Evolutionary conservation across 352 stramenopile species (phyloP), one percentile per base, ranked within the genome.

Genomic region (Phytophthora sp.): DNA sequence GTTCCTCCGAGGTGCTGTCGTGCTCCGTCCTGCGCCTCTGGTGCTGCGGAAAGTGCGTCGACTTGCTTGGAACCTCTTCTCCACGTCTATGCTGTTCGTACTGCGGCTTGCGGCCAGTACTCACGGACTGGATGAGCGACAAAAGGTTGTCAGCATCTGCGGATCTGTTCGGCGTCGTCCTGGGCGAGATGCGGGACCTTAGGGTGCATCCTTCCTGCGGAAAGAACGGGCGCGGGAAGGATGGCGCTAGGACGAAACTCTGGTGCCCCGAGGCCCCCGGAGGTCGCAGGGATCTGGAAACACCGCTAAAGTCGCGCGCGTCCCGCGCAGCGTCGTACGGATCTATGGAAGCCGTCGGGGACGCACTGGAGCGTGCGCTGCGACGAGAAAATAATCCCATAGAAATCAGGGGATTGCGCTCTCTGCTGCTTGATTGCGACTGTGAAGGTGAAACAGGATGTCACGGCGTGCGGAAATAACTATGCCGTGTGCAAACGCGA

Each of bases 141-240:
- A 79, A 56, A 33, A 79, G 49, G 45, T 76, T 73, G 36, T 66
- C 66, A 1, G 71, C 66, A 0, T 57, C 71, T 33, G 47, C 45
- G 12, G 57, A 44, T 31, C 44, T 44, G 29, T 74, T 57, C 20
- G 55, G 66, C 4, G 60, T 54, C 44, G 35, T 39, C 16, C 51
- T 66, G 31, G 15, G 36, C 30, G 27, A 49, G 7, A 49, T 38
- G 7, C 54, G 50, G 12, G 41, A 7, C 1, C 35, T 20, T 23
- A 46, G 18, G 27, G 31, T 35, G 44, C 51, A 16, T 7, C 36
- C 24, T 42, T 68, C 55, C 33, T 77, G 64, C 24, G 64, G 69
- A 46, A 79, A 79, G 1, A 63, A 9, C 11, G 63, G 54, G 27
- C 57, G 62, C 2, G 38, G 63, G 44, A 79, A 76, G 6, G 65